Conservation (phyloP, 129 eudicot species). For the Calendula officinalis region DNA sequence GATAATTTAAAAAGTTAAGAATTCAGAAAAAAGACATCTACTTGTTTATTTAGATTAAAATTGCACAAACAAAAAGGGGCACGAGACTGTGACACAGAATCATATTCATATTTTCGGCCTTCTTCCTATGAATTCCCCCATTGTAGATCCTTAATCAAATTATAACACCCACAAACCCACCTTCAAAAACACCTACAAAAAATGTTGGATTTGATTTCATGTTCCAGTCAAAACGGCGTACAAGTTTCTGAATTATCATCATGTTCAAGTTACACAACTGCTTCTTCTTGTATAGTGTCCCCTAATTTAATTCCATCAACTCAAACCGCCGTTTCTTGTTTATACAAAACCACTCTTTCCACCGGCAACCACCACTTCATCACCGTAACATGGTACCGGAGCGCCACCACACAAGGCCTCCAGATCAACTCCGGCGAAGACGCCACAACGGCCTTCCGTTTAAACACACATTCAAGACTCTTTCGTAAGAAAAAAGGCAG, state of each 20-base stretch:
- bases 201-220: slow-evolving; percentile 85
- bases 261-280: slow-evolving; percentile 45
- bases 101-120: slow-evolving; percentile 22
- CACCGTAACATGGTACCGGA: slow-evolving; percentile 78
- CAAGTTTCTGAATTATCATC: slow-evolving; percentile 72
- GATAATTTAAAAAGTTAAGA: neutral
- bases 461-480: slow-evolving; percentile 69
- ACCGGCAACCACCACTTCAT: slow-evolving; percentile 39
- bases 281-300: slow-evolving; percentile 41
- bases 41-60: slow-evolving; percentile 2
- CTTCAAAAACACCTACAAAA: neutral
- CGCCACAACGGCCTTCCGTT: slow-evolving; percentile 45
- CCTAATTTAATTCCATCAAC: slow-evolving; percentile 57
- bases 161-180: neutral
- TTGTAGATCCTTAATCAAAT: slow-evolving; percentile 17
- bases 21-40: slow-evolving; percentile 33
- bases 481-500: slow-evolving; percentile 68
- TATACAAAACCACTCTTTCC: slow-evolving; percentile 57
- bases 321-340: slow-evolving; percentile 59
- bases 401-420: slow-evolving; percentile 56
- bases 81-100: slow-evolving; percentile 25
- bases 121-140: slow-evolving; percentile 16
- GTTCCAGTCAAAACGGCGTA: slow-evolving; percentile 74
- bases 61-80: slow-evolving; percentile 18
- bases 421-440: slow-evolving; percentile 55